Conservation (phyloP, 2,329 filamentous ascomycete species). For the Fusarium subglutinans region DNA sequence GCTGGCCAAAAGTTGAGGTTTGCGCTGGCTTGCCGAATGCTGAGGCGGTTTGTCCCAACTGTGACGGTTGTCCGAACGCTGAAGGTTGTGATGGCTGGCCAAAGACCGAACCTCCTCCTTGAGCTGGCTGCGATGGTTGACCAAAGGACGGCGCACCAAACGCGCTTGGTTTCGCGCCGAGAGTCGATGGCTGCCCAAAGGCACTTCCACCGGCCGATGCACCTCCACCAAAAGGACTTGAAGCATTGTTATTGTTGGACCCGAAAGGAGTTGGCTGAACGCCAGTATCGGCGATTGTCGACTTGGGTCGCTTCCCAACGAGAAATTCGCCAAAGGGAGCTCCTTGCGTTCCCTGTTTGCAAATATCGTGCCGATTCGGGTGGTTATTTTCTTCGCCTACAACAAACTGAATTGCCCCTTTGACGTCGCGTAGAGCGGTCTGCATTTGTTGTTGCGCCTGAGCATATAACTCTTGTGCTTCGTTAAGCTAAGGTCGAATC, state of each 20-base stretch:
- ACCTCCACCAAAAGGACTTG: conserved; percentile 45
- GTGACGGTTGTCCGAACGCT: conserved; percentile 55
- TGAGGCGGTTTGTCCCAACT: conserved; percentile 25
- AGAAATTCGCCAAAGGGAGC: conserved; percentile 57
- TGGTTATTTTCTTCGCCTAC: conserved; percentile 73
- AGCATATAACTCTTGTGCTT: conserved; percentile 69
- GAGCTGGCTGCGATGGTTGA: conserved; percentile 52
- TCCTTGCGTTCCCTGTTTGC: conserved; percentile 57
- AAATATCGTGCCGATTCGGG: conserved; percentile 77
- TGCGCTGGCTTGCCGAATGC: conserved; percentile 48
- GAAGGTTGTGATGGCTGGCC: conserved; percentile 45
- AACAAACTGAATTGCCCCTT: conserved; percentile 77
- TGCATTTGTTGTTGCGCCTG: conserved; percentile 77
- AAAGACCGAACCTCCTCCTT: conserved; percentile 38
- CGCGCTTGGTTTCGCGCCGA: conserved; percentile 44
- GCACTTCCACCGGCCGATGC: conserved; percentile 41
- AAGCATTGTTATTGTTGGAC: conserved; percentile 30
- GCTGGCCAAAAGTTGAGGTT: conserved; percentile 45
- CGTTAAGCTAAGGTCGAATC: conserved; percentile 59
- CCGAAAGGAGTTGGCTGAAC: conserved; percentile 56
- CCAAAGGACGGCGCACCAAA: conserved; percentile 45
- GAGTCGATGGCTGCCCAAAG: conserved; percentile 50
- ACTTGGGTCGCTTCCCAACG: conserved; percentile 48
- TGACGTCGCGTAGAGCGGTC: conserved; percentile 72
- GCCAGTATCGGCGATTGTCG: conserved; percentile 41